Evolutionary conservation across 192 early-diverging fungal species (phyloP).

Genomic region (Rhizophagus clarus): DNA sequence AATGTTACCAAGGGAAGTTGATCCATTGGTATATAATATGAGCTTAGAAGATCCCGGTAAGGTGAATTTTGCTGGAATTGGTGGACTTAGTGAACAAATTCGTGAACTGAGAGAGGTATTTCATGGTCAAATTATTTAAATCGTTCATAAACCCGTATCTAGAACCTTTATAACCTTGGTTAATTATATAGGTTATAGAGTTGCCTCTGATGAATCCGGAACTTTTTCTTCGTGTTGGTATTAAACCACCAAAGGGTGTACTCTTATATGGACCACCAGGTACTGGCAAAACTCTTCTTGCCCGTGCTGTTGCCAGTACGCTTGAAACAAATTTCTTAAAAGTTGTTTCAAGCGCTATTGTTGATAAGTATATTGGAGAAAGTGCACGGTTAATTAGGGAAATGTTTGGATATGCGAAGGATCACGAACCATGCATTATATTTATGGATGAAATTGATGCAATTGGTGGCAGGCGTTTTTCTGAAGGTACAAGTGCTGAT

Average conservation of each 20-base stretch:
- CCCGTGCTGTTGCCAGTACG: constrained; percentile 95
- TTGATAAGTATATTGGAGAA: constrained; percentile 99
- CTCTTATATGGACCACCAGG: constrained; percentile 96
- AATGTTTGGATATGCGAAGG: constrained; percentile 99
- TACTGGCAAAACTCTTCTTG: constrained; percentile 97
- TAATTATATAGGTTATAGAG: constrained; percentile 80
- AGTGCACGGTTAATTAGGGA: constrained; percentile 95
- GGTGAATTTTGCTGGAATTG: constrained; percentile 95
- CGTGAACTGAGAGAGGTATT: constrained; percentile 91
- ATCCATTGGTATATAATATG: constrained; percentile 99
- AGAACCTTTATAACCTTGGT: neutral
- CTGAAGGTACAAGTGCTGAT: constrained; percentile 99
- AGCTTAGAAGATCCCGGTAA: constrained; percentile 94
- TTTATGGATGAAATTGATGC: constrained; percentile 99
- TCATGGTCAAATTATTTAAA: neutral
- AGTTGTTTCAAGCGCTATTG: constrained; percentile 97
- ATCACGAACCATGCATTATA: constrained; percentile 99
- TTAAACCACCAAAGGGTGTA: constrained; percentile 99
- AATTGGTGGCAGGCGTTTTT: constrained; percentile 98
- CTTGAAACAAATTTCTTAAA: constrained; percentile 99
- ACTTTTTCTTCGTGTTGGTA: constrained; percentile 95
- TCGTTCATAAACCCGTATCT: neutral
- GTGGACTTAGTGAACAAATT: constrained; percentile 95
- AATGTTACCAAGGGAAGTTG: constrained; percentile 95
- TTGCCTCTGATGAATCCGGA: constrained; percentile 98